phyloP scores from a whole-genome alignment of 1,284 basidiomycete species.

The Puccinia sorghi region DNA sequence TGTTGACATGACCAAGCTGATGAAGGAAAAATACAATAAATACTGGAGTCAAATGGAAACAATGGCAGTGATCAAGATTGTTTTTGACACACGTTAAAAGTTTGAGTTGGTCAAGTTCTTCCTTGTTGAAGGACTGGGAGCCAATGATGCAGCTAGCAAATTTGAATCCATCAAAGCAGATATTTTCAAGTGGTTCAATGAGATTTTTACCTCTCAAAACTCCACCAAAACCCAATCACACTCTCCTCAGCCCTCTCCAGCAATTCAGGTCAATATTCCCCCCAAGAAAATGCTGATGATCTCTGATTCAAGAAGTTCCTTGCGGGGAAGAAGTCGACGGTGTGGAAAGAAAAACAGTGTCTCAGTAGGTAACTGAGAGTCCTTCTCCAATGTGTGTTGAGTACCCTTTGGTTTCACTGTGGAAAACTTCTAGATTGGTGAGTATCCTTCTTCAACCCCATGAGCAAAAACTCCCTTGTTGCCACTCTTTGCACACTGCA shows the following conservation, averaged over 20 bases:
- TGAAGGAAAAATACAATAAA: not conserved
- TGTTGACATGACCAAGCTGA: too few relatives aligned
- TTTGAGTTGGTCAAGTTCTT: not conserved
- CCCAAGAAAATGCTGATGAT: not conserved
- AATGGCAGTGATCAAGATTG: not conserved
- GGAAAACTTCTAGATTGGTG: too few relatives aligned
- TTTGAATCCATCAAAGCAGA: not conserved
- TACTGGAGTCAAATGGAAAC: not conserved
- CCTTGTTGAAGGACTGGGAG: not conserved
- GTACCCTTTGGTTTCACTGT: too few relatives aligned
- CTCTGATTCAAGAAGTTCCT: not conserved
- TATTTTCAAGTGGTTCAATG: not conserved
- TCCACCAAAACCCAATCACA: not conserved
- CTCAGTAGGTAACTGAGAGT: too few relatives aligned
- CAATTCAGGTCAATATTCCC: not conserved
- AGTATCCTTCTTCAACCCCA: too few relatives aligned
- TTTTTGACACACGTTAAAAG: conserved; percentile 2
- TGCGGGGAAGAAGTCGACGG: not conserved
- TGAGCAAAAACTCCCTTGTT: too few relatives aligned
- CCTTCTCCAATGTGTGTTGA: too few relatives aligned
- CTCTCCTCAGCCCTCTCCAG: too few relatives aligned
- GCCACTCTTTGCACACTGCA: too few relatives aligned
- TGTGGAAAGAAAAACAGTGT: too few relatives aligned
- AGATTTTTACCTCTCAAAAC: not conserved
- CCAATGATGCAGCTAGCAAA: not conserved